Evolutionary conservation across 345 rosid species (phyloP), one percentile per base, ranked within the genome.

Genomic region (Hypericum perforatum): DNA sequence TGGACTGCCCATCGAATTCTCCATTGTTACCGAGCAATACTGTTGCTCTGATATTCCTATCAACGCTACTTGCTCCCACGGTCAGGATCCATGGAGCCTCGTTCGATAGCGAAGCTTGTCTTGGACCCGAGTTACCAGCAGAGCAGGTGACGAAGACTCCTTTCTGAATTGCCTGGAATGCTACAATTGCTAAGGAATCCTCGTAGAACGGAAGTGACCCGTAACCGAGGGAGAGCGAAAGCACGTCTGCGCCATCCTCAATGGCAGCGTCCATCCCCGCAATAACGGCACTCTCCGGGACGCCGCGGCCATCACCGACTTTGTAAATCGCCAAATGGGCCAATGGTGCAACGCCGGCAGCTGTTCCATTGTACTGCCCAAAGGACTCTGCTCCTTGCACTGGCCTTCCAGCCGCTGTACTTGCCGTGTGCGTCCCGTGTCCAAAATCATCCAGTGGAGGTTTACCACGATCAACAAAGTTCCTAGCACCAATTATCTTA

Each of bases 21-120:
- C 7, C 49, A 2, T 45, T 45, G 16, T 45, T 12, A 1, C 49
- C 49, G 0, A 45, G 49, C 15, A 45, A 8, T 12, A 45, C 49
- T 0, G 16, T 12, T 1, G 49, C 16, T 9, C 8, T 45, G n/a
- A 45, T 12, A 16, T 12, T n/a, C 49, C 49, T 1, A 29, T 45
- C 49, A 5, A 45, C 16, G 5, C 16, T 45, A 29, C 49, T 45
- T 12, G 49, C 49, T 45, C 49, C 49, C 4, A 45, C 49, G 2
- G 49, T 45, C n/a, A 45, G 49, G 16, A 45, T 45, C 49, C 49
- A 45, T 0, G 49, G 49, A 16, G 49, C 49, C n/a, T n/a, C 49
- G 12, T 45, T 45, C 5, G 49, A 11, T 3, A 29, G 16, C 7
- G 49, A 45, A 8, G 12, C 49, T 16, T 29, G 12, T 45, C 7